A percentile compares a stretch with the other conserved stretches of the same genome.
phyloP scores from a whole-genome alignment of 257 asterid genomes.

The Mentha longifolia region DNA sequence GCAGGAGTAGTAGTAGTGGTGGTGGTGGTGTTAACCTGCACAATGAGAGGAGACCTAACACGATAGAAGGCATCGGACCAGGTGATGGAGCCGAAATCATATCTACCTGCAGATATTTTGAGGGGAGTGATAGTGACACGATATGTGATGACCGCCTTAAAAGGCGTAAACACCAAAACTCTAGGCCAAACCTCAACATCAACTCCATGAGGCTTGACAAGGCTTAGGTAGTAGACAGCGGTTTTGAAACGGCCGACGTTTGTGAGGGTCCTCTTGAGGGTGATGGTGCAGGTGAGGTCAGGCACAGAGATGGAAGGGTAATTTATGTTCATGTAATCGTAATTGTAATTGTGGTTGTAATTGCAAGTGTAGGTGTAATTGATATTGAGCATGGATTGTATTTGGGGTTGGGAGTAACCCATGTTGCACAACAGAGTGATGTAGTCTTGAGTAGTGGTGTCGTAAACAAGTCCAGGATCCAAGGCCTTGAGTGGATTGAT shows the following conservation, averaged over 20 bases:
- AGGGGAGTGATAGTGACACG: constrained; percentile 48
- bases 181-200: constrained; percentile 48
- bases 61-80: constrained; percentile 66
- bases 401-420: constrained; percentile 44
- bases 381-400: constrained; percentile 35
- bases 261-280: constrained; percentile 36
- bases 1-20: not conserved
- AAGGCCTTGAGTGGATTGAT: constrained; percentile 58
- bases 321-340: constrained; percentile 49
- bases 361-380: no score
- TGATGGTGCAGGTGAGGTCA: constrained; percentile 43
- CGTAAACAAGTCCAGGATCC: constrained; percentile 72
- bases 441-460: constrained; percentile 49
- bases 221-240: constrained; percentile 46
- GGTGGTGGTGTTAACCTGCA: constrained; percentile 44
- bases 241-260: constrained; percentile 43
- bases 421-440: constrained; percentile 44
- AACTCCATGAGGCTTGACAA: constrained; percentile 54
- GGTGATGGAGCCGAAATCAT: constrained; percentile 55
- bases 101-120: constrained; percentile 47
- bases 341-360: no score
- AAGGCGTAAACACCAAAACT: constrained; percentile 47
- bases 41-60: constrained; percentile 64
- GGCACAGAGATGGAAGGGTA: constrained; percentile 53
- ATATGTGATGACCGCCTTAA: constrained; percentile 43